phyloP scores from a whole-genome alignment of 495 filamentous ascomycete genomes.

The Trichocladium uniseriatum region DNA sequence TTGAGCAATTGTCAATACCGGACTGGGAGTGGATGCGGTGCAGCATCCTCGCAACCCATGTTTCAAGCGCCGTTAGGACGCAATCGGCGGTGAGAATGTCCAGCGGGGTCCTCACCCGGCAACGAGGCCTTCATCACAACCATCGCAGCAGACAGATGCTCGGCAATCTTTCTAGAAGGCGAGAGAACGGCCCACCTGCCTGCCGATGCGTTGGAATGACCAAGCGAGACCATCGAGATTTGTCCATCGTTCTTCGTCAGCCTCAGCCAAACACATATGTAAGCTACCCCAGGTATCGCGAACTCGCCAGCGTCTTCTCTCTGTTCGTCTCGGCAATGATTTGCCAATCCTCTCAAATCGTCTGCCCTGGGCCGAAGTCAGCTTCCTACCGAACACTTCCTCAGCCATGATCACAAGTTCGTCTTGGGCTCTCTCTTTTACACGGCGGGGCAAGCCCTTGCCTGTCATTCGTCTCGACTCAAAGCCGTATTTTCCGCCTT shows the following conservation, averaged over 20 bases:
- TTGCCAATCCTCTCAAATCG: too few species aligned
- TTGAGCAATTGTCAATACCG: background rate
- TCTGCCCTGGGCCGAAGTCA: too few species aligned
- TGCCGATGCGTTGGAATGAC: background rate
- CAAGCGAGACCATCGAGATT: background rate
- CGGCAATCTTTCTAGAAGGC: background rate
- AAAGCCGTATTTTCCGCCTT: background rate
- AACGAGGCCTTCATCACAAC: background rate
- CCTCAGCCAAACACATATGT: background rate
- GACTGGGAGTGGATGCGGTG: background rate
- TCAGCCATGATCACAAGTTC: background rate
- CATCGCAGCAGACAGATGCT: too few species aligned
- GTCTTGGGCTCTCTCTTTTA: background rate
- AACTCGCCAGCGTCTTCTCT: background rate
- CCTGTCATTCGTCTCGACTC: background rate
- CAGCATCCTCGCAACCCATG: background rate
- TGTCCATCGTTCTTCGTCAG: too few species aligned
- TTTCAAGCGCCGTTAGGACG: background rate
- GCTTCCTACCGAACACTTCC: background rate
- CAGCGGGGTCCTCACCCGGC: background rate
- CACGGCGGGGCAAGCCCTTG: background rate
- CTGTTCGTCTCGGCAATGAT: too few species aligned
- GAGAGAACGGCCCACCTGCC: background rate
- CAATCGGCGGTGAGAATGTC: background rate
- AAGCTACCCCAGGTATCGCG: background rate